These are phyloP conservation scores for Blastobotrys proliferans DNA, from an alignment of 1,139 yeast genomes.

Conservation along the genomic window DNA sequence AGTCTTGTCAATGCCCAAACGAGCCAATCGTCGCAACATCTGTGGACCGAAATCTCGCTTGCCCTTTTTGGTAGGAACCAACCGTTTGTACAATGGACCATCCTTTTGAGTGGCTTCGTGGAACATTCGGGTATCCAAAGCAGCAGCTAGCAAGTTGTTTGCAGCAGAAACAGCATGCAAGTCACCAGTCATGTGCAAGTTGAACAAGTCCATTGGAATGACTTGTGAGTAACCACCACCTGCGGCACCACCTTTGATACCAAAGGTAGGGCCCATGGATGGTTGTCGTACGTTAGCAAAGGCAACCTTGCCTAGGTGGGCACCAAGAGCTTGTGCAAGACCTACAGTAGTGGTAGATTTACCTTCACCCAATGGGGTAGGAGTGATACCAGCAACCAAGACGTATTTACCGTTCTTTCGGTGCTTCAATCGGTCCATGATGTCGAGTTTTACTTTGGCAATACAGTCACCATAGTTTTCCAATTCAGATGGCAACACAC, in stretches of 20 bases:
- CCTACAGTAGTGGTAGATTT: slow-evolving; percentile 97
- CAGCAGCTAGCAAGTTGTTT: slow-evolving; percentile 92
- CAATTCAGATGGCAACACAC: slow-evolving; percentile 73
- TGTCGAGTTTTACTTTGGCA: slow-evolving; percentile 79
- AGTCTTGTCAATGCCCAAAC: slow-evolving; percentile 76
- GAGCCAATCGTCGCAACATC: slow-evolving; percentile 72
- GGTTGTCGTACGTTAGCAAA: slow-evolving; percentile 98
- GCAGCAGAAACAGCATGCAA: slow-evolving; percentile 98
- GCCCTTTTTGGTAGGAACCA: slow-evolving; percentile 90
- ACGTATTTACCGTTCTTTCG: slow-evolving; percentile 82
- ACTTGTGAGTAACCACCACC: slow-evolving; percentile 99
- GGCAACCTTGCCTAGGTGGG: slow-evolving; percentile 79
- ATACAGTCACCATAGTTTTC: slow-evolving; percentile 89
- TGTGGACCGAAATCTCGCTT: slow-evolving; percentile 70
- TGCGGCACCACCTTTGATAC: slow-evolving; percentile 99
- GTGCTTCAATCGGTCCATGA: slow-evolving; percentile 63
- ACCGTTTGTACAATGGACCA: slow-evolving; percentile 76
- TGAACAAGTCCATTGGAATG: slow-evolving; percentile 98
- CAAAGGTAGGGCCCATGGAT: slow-evolving; percentile 98
- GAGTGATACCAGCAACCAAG: slow-evolving; percentile 94
- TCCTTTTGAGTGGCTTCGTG: slow-evolving; percentile 92
- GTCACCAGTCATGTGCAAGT: slow-evolving; percentile 97
- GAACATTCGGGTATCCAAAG: slow-evolving; percentile 96
- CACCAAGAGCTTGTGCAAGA: slow-evolving; percentile 96
- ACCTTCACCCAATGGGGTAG: slow-evolving; percentile 98